Evolutionary conservation across 805 yeast species (phyloP), one percentile per base, ranked within the genome.

Genomic region (Saccharomycopsis fibuligera): DNA sequence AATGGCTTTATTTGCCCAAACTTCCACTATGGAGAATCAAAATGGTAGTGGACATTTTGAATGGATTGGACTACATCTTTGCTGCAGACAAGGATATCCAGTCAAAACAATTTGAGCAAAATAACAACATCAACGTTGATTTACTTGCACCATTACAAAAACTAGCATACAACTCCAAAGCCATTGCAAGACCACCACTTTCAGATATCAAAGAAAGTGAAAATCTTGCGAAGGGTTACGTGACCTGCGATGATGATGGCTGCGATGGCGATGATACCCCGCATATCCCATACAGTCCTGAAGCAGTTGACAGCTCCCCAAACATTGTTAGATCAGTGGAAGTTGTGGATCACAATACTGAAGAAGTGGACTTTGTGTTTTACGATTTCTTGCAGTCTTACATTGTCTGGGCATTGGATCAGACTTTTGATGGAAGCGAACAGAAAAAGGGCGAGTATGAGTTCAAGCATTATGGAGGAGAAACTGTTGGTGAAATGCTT

Each of bases 171-270:
- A 57, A 25, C 56, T 41, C 58, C 38, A 48, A 35, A 46, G 47
- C 30, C 47, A 51, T 21, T 48, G 35, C 22, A 16, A 29, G 21
- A 1, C 16, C 9, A 14, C 44, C 41, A 53, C 42, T 41, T 47
- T 8, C 23, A 21, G 5, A 19, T 8, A 33, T 12, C 9, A 3
- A 22, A 17, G 5, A 29, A 30, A 5, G 2, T n/a, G 21, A 35
- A 22, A 17, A 8, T 25, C 59, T 73, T 12, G 58, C 79, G 1
- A 78, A 76, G 52, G 99, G 99, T 0, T 86, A 84, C 57, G 81
- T 79, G 0, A 91, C 99, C 0, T 58, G 65, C 41, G 99, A 93
- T 61, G 98, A 91, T 59, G 72, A 74, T 57, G 99, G 97, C 0
- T 65, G 70, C 54, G 79, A 81, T 54, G 99, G 99, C 21, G 99